Base-by-base conservation (phyloP, 2,329 filamentous ascomycete species). In the Ophiobolus disseminans region DNA sequence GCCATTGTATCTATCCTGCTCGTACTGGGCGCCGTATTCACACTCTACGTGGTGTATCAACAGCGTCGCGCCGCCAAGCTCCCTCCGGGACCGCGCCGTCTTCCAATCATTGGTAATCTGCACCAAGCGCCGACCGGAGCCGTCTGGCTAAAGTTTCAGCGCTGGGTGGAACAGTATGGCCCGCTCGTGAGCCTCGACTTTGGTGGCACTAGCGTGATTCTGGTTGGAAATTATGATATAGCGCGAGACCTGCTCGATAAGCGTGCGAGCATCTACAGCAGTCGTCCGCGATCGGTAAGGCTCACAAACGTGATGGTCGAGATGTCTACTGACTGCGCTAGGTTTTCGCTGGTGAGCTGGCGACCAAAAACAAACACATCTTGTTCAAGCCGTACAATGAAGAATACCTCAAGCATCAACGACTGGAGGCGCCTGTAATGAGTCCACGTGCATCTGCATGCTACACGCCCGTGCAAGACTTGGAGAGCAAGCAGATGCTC, bases 161-260 rank as follows among this genome's bases (percentile, higher is more conserved):
- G 69, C 52, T 75, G 68, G 70, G 56, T 65, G 25, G 51, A 70
- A 14, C 45, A 65, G 23, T 74, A 74, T 45, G 72, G 73, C 3
- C 68, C 68, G 1, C 55, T 74, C 3, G 62, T 73, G n/a, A 61
- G 58, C 20, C 54, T 62, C 4, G 60, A 69, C 30, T 66, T 70
- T 28, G 70, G 69, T 5, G 60, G 60, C 5, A 58, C 62, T 4
- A 70, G 60, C 14, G 55, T 72, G 5, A 66, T 75, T 13, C 44
- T 68, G 67, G 73, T 84, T 48, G 78, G 79, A 48, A 75, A 79
- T 37, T 74, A 76, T 3, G 76, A 76, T 65, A 68, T 73, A 2
- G 79, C 78, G 0, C 76, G 75, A 17, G 79, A 82, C 11, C 63
- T 83, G 9, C 75, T 84, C n/a, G 78, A 81, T 45, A 81, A 80